phyloP scores from a whole-genome alignment of 139 green algal genomes.

The Yamagishiella unicocca region DNA sequence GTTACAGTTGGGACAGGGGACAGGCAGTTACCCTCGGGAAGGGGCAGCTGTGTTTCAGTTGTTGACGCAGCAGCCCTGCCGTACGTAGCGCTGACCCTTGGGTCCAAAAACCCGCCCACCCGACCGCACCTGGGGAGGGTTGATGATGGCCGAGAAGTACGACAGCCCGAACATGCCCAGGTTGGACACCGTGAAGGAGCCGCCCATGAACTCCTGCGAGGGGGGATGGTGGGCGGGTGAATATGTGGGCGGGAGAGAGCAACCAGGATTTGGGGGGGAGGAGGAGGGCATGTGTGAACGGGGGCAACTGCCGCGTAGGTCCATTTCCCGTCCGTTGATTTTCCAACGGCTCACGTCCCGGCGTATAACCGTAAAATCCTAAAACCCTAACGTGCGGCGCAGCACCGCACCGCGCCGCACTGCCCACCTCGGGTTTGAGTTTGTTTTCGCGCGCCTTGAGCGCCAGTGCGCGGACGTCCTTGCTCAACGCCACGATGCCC shows the following conservation, averaged over 20 bases:
- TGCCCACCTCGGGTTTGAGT: constrained; percentile 84
- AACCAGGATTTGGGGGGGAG: too few species aligned
- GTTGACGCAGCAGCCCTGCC: too few species aligned
- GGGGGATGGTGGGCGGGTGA: not conserved
- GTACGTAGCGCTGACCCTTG: not conserved
- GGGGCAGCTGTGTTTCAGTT: not conserved
- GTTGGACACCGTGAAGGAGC: constrained; percentile 92
- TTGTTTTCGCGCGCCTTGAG: constrained; percentile 83
- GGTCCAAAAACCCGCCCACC: not conserved
- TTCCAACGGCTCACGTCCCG: too few species aligned
- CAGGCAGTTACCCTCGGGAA: not conserved
- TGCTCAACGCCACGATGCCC: not conserved
- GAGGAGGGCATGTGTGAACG: too few species aligned
- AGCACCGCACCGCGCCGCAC: not conserved
- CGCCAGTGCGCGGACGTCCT: constrained; percentile 76
- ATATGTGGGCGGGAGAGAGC: too few species aligned
- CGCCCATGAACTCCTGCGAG: constrained; percentile 87
- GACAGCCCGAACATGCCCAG: constrained; percentile 95
- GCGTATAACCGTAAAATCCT: too few species aligned
- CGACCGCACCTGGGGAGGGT: constrained; percentile 77
- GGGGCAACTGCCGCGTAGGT: too few species aligned
- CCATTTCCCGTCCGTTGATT: too few species aligned
- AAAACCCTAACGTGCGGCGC: too few species aligned
- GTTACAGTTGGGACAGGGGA: not conserved
- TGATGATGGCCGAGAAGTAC: constrained; percentile 94